These are phyloP conservation scores for Withania somnifera DNA, from an alignment of 305 asterid species.

Conservation along the genomic window DNA sequence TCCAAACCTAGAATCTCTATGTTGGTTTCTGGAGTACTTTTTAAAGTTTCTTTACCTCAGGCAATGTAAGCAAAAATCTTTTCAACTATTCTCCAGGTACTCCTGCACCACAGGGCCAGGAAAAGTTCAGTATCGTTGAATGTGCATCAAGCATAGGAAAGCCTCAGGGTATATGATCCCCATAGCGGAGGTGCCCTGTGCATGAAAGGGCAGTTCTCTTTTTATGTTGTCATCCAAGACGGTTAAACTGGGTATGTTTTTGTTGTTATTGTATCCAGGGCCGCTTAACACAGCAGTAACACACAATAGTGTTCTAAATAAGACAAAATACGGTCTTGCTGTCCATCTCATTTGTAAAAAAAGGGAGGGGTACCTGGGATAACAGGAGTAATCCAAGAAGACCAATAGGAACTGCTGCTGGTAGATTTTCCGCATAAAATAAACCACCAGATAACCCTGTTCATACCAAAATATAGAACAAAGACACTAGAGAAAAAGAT, in stretches of 20 bases:
- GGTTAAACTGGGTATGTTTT: no score
- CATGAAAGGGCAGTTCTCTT: background rate
- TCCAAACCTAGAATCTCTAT: background rate
- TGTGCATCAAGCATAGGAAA: background rate
- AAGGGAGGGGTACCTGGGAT: slow-evolving; percentile 41
- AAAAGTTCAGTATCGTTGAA: background rate
- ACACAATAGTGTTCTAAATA: background rate
- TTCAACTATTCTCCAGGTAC: background rate
- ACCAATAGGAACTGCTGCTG: slow-evolving; percentile 75
- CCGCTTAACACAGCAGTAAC: background rate
- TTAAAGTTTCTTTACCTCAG: background rate
- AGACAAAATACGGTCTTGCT: background rate
- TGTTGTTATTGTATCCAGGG: no score
- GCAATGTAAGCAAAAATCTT: background rate
- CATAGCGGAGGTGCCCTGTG: background rate
- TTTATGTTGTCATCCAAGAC: background rate
- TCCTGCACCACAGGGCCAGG: background rate
- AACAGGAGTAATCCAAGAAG: slow-evolving; percentile 81
- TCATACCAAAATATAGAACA: slow-evolving; percentile 3
- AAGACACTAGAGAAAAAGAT: background rate
- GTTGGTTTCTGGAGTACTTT: background rate
- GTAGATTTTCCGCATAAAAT: slow-evolving; percentile 48
- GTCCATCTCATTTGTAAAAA: background rate
- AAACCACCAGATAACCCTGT: slow-evolving; percentile 71
- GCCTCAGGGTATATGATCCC: background rate